Evolutionary conservation across 2,329 filamentous ascomycete genomes (phyloP).

Genomic region (Pestalotiopsis sp.): DNA sequence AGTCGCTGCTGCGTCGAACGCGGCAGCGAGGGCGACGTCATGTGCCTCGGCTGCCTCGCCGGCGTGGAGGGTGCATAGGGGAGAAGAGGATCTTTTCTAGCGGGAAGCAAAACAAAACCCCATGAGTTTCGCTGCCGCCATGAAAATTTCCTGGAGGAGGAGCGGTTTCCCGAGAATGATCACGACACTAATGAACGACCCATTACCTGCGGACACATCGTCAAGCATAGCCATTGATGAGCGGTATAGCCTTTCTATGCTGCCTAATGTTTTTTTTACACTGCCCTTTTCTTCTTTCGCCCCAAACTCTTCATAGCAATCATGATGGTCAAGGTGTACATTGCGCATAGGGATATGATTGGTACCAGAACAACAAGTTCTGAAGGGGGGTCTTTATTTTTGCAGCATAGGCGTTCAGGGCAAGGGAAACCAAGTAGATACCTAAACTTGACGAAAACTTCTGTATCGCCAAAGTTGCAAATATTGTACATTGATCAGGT

Average conservation of each 20-base stretch:
- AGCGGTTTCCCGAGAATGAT: neutral
- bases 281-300: too few relatives aligned
- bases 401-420: neutral
- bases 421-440: neutral
- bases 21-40: slow-evolving; percentile 63
- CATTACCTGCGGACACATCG: neutral
- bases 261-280: too few relatives aligned
- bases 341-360: too few relatives aligned
- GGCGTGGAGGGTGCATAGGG: slow-evolving; percentile 35
- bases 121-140: neutral
- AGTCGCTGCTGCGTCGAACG: slow-evolving; percentile 69
- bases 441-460: neutral
- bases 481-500: neutral
- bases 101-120: neutral
- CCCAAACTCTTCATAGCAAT: too few relatives aligned
- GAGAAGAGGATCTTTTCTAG: neutral
- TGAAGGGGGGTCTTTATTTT: neutral
- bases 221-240: neutral
- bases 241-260: neutral
- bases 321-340: too few relatives aligned
- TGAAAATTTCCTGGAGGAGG: neutral
- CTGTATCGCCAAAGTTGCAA: neutral
- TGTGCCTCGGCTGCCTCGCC: slow-evolving; percentile 63
- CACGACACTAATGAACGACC: neutral
- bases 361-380: neutral